Conservation (phyloP, 768 basidiomycete species). For the Sutorius australiensis region DNA sequence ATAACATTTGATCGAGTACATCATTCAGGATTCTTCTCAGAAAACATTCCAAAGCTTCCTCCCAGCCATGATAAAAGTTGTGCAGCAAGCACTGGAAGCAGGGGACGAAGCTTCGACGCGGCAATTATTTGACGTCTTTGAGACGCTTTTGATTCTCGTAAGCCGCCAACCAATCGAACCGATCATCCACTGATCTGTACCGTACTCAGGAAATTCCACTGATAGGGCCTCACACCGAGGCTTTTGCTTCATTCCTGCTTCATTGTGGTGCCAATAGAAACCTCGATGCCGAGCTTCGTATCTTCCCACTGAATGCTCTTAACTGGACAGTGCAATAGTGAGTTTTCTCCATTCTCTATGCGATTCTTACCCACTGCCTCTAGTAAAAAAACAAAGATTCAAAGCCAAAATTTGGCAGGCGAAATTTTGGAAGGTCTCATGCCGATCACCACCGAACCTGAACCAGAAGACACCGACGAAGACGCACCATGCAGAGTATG, state of each 20-base stretch:
- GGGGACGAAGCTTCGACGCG: constrained; percentile 80
- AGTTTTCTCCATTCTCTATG: constrained; percentile 23
- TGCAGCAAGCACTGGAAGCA: constrained; percentile 76
- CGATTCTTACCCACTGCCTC: constrained; percentile 5
- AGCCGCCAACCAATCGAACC: constrained; percentile 21
- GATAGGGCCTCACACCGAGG: constrained; percentile 81
- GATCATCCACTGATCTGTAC: constrained; percentile 2
- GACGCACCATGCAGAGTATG: constrained; percentile 87
- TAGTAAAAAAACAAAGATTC: constrained; percentile 96
- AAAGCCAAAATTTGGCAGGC: constrained; percentile 76
- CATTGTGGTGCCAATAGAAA: constrained; percentile 73
- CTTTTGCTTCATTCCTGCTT: constrained; percentile 86
- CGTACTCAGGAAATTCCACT: constrained; percentile 81
- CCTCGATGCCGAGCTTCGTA: constrained; percentile 76
- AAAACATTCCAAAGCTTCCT: constrained; percentile 85
- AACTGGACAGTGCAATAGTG: constrained; percentile 98
- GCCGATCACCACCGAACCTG: constrained; percentile 90
- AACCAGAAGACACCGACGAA: constrained; percentile 91
- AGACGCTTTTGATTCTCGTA: constrained; percentile 91
- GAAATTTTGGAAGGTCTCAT: constrained; percentile 88
- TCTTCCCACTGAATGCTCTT: constrained; percentile 88
- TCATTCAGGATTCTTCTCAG: constrained; percentile 35
- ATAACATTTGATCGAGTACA: not conserved
- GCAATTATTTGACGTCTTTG: constrained; percentile 91
- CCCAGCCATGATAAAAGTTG: constrained; percentile 84